phyloP scores from a whole-genome alignment of 768 basidiomycete genomes.

The Thelephora ganbajun region DNA sequence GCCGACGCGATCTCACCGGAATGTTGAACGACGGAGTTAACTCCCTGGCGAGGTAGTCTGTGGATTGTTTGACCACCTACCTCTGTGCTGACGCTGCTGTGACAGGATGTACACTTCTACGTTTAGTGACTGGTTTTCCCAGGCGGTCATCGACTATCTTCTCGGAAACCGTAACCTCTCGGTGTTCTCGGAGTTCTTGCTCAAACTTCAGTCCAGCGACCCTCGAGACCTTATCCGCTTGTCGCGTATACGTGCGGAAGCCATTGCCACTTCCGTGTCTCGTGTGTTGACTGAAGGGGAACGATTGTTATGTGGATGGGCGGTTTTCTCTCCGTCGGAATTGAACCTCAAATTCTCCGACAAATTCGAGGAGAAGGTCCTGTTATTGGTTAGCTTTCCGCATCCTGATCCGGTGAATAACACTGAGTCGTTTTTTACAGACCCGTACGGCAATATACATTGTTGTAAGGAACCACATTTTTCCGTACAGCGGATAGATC shows the following conservation, averaged over 20 bases:
- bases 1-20: conserved; percentile 86
- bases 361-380: conserved; percentile 87
- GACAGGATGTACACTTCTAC: conserved; percentile 74
- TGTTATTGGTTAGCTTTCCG: conserved; percentile 55
- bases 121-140: conserved; percentile 92
- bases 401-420: conserved; percentile 12
- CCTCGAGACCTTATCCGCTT: conserved; percentile 80
- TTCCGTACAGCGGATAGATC: conserved; percentile 3
- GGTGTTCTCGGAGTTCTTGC: conserved; percentile 89
- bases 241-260: conserved; percentile 81
- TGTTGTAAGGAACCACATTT: conserved; percentile 34
- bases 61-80: neutral
- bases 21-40: conserved; percentile 94
- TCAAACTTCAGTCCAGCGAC: conserved; percentile 67
- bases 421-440: conserved; percentile 10
- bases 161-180: conserved; percentile 75
- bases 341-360: conserved; percentile 58
- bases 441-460: conserved; percentile 51
- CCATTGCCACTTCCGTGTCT: conserved; percentile 79
- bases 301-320: conserved; percentile 76
- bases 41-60: conserved; percentile 59
- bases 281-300: conserved; percentile 29
- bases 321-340: conserved; percentile 73
- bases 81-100: neutral
- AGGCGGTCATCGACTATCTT: conserved; percentile 89